phyloP scores from a whole-genome alignment of 208 protist species.

The Trypanosoma lewisi region DNA sequence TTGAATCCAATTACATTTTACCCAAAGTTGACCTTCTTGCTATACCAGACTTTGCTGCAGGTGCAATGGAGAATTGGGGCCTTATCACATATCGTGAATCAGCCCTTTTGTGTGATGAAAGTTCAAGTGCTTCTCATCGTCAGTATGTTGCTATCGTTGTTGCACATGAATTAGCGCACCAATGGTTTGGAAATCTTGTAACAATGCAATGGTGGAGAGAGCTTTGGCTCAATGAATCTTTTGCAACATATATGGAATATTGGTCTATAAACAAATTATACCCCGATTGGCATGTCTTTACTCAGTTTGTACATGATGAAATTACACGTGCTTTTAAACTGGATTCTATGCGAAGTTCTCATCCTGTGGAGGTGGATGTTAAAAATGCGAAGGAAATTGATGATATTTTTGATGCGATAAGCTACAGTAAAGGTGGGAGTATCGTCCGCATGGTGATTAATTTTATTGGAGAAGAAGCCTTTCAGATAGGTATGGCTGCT shows the following conservation, averaged over 20 bases:
- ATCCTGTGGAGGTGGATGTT: constrained; percentile 91
- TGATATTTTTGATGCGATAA: constrained; percentile 93
- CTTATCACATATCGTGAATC: constrained; percentile 94
- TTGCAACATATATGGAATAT: constrained; percentile 90
- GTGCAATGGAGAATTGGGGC: constrained; percentile 99
- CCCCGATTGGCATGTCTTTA: constrained; percentile 77
- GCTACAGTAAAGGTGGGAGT: constrained; percentile 86
- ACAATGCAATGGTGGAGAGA: constrained; percentile 98
- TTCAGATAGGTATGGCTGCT: constrained; percentile 65
- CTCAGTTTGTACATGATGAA: constrained; percentile 76
- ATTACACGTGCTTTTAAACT: constrained; percentile 67
- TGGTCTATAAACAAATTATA: constrained; percentile 70
- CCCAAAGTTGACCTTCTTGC: constrained; percentile 96
- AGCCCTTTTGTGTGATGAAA: constrained; percentile 61
- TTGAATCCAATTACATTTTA: constrained; percentile 86
- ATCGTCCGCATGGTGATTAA: constrained; percentile 87
- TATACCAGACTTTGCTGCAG: constrained; percentile 92
- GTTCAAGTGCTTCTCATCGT: constrained; percentile 38
- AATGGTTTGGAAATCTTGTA: constrained; percentile 98
- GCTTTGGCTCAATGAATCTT: constrained; percentile 98
- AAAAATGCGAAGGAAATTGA: constrained; percentile 85
- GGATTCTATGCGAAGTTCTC: constrained; percentile 81
- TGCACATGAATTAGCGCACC: constrained; percentile 94
- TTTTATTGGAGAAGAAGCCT: constrained; percentile 79
- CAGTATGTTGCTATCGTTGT: constrained; percentile 81